Conservation (phyloP, 345 rosid species). For the Atalantia buxifolia region DNA sequence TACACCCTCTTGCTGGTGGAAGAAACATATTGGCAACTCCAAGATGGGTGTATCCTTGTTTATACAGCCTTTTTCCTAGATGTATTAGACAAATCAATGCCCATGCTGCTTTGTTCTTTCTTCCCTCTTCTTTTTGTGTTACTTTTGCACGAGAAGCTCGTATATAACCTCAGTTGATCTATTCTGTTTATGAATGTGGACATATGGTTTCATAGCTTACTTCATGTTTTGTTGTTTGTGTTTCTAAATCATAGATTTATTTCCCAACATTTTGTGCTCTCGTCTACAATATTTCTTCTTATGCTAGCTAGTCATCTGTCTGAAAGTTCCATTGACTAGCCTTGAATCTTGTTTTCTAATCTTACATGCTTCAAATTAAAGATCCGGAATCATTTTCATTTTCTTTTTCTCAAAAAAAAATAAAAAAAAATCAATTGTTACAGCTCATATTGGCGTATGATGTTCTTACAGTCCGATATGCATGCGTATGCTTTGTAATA, state of each 20-base stretch:
- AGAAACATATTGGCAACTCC: conserved; percentile 76
- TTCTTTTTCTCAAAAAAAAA: background rate
- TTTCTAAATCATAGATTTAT: background rate
- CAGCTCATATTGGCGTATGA: background rate
- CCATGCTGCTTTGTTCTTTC: background rate
- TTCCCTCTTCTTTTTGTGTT: background rate
- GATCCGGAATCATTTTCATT: background rate
- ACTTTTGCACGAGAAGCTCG: background rate
- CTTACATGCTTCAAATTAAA: background rate
- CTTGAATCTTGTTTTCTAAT: background rate
- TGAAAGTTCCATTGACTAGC: background rate
- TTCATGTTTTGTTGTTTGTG: background rate
- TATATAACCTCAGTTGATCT: background rate
- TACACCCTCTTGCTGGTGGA: conserved; percentile 92
- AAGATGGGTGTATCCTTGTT: conserved; percentile 85
- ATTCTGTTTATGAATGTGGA: background rate
- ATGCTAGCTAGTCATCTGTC: background rate
- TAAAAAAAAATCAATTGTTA: background rate
- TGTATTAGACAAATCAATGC: background rate
- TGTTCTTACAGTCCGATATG: background rate
- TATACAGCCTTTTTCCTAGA: background rate
- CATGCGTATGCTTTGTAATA: background rate
- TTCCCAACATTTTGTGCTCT: background rate
- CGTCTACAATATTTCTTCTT: background rate
- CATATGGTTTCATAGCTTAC: background rate